Evolutionary conservation across 352 stramenopile genomes (phyloP), one percentile per base, ranked within the genome.

Genomic region (Phytophthora lateralis): DNA sequence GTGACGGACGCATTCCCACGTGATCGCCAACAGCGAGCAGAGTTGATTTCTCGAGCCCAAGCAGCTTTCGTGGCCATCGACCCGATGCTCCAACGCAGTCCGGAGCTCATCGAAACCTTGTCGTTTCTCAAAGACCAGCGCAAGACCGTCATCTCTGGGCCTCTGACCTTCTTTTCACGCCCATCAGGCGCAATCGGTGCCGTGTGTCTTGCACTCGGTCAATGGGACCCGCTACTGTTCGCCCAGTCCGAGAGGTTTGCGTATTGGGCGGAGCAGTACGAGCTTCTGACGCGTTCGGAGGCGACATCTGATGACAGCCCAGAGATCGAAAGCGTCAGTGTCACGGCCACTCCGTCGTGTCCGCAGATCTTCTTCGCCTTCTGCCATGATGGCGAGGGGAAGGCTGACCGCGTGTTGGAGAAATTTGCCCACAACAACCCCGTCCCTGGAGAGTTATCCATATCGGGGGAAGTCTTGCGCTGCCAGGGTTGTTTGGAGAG

Each of bases 51-150:
- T 6, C 45, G 44, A 35, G 56, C 49, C 3, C 49, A 79, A 14
- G 60, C 66, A 15, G 74, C 73, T 4, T 66, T 85, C 18, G 66
- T 88, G 0, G 73, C 61, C 0, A 53, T 88, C 24, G 73, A 83
- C 9, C 35, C 56, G 0, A 39, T 59, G n/a, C 80, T 84, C 43
- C 76, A 85, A 48, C 68, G 58, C 15, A 69, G 60, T 2, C 10
- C 60, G 1, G 37, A 56, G 14, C 54, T 85, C 6, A 67, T 85
- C 32, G 72, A 76, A 29, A 76, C 76, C 11, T 42, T 82, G 34
- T 84, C 78, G 35, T 84, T 76, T 47, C 66, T 85, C 42, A 85
- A 88, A 18, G 78, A 84, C 26, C 71, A 45, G 8, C 50, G 71
- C 9, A 82, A 79, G 42, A 41, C 55, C 2, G 56, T 88, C 37